Evolutionary conservation across 129 eudicot species (phyloP), one percentile per base, ranked within the genome.

Genomic region (Deinandra increscens): DNA sequence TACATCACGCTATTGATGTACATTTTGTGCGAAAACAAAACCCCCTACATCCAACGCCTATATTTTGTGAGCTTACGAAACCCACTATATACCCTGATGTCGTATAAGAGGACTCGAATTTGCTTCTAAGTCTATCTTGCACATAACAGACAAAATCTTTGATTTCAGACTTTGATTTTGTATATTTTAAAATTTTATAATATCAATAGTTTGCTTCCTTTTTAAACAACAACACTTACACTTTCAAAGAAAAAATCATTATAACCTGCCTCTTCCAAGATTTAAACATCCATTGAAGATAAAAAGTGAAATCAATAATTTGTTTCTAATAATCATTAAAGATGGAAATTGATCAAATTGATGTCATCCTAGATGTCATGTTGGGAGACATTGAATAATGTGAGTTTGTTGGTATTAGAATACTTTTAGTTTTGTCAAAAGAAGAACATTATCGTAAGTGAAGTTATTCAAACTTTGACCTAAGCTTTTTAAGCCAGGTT

Each of bases 341-440:
- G 56, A 4, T 26, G 55, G 74, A 48, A 20, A n/a, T n/a, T n/a
- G 5, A 64, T 51, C 18, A 38, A 12, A 74, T 50, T 74, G 72
- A 76, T 60, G 80, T 68, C 70, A 68, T 17, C 64, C 70, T 34
- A 46, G 46, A 59, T 69, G 80, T 76, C 75, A 76, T 76, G 15
- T 68, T 74, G 38, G 31, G 58, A 64, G 72, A 64, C 78, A 64
- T 45, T 60, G 15, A 69, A 76, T 69, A 45, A 76, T 76, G 62
- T 69, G 64, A 36, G 70, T 69, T 76, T 76, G 75, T 76, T 68
- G 80, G 75, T 69, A 76, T 69, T 76, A 68, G 75, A 61, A 68
- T 76, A 68, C 64, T 76, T 58, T 68, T 59, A 59, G 69, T 60
- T 68, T 66, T 76, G 75, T 69, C 80, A 76, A 76, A 68, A 61